A percentile compares a stretch with the other conserved stretches of the same genome.
Conservation (phyloP, 345 rosid species). For the Bruguiera gymnorhiza region DNA sequence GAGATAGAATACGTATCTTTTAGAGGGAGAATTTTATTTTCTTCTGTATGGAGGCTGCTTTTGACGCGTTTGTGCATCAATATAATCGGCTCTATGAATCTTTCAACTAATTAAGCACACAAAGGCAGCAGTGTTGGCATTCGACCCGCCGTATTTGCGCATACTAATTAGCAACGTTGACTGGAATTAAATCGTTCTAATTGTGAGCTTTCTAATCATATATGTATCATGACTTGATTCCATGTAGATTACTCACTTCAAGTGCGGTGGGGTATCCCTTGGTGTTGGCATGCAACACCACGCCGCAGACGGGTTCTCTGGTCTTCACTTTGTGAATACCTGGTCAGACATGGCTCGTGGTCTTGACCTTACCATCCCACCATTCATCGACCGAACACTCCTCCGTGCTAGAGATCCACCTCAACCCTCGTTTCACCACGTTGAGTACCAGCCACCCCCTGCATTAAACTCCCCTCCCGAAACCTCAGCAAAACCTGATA, state of each 20-base stretch:
- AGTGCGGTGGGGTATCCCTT: slow-evolving; percentile 94
- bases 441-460: slow-evolving; percentile 89
- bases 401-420: slow-evolving; percentile 92
- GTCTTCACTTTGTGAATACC: slow-evolving; percentile 85
- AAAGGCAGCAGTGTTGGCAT: not conserved
- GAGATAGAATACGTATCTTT: too few relatives aligned
- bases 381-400: slow-evolving; percentile 79
- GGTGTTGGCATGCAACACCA: slow-evolving; percentile 99
- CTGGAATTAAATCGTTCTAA: not conserved
- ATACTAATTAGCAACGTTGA: not conserved
- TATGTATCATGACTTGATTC: not conserved
- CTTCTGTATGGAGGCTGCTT: too few relatives aligned
- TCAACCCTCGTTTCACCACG: slow-evolving; percentile 60
- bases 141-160: not conserved
- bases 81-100: too few relatives aligned
- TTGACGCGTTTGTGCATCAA: too few relatives aligned
- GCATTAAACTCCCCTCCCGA: slow-evolving; percentile 31
- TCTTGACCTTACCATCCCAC: slow-evolving; percentile 60
- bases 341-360: slow-evolving; percentile 98
- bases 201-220: not conserved
- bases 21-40: too few relatives aligned
- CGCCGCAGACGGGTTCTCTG: slow-evolving; percentile 91
- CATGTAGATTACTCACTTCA: slow-evolving; percentile 71
- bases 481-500: slow-evolving; percentile 30
- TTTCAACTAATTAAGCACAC: too few relatives aligned